A percentile compares a stretch with the other conserved stretches of the same genome.
These are phyloP conservation scores for Zygoascus flipseniorum DNA, from an alignment of 805 yeast species.

Conservation along the genomic window DNA sequence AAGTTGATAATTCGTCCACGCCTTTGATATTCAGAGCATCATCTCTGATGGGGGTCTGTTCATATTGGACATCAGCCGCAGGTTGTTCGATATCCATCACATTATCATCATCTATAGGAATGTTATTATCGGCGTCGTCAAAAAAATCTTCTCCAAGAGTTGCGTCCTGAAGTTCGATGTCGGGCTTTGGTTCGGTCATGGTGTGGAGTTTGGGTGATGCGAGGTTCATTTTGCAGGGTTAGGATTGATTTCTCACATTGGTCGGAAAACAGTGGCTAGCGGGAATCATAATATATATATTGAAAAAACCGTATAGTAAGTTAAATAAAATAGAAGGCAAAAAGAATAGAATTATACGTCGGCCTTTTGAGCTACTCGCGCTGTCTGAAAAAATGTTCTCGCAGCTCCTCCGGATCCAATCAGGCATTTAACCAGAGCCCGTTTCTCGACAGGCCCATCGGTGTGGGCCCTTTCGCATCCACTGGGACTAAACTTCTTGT, in stretches of 20 bases:
- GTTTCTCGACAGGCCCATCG: conserved; percentile 27
- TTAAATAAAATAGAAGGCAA: too few relatives aligned
- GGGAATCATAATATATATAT: too few relatives aligned
- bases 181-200: neutral
- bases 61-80: neutral
- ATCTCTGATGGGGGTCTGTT: neutral
- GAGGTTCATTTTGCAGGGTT: neutral
- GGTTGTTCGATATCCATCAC: neutral
- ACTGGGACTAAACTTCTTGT: conserved; percentile 42
- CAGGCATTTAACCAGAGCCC: conserved; percentile 40
- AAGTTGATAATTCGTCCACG: conserved; percentile 55
- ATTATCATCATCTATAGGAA: neutral
- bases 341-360: neutral
- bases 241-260: too few relatives aligned
- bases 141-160: neutral
- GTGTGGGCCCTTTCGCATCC: conserved; percentile 45
- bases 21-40: conserved; percentile 47
- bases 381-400: conserved; percentile 59
- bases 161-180: neutral
- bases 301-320: too few relatives aligned
- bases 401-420: conserved; percentile 64
- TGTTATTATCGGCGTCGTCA: neutral
- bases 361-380: conserved; percentile 40
- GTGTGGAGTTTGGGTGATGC: neutral
- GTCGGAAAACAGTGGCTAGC: too few relatives aligned